These are phyloP conservation scores for Rubia tinctorum DNA, from an alignment of 305 asterid species.

Conservation along the genomic window DNA sequence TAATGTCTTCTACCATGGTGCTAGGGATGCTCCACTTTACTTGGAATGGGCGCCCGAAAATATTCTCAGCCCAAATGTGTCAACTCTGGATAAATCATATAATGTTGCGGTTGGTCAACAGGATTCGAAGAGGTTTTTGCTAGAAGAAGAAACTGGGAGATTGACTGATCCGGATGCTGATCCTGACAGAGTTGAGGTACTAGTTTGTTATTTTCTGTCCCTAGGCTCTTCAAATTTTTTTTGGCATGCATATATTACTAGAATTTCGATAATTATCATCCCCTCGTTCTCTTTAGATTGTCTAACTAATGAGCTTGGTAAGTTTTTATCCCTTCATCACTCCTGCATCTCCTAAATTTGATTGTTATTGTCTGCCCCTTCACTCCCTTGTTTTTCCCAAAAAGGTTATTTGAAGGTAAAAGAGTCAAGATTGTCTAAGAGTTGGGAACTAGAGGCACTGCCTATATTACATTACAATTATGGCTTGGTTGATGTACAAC, in stretches of 20 bases:
- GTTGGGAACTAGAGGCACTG: not conserved
- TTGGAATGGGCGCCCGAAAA: constrained; percentile 96
- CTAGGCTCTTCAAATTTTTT: not conserved
- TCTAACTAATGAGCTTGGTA: not conserved
- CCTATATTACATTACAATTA: not conserved
- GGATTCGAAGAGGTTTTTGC: constrained; percentile 45
- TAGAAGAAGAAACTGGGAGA: constrained; percentile 62
- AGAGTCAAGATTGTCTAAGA: not conserved
- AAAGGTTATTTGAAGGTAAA: not conserved
- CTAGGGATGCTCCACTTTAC: constrained; percentile 89
- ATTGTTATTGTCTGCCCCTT: not conserved
- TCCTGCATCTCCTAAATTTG: not conserved
- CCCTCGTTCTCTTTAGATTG: not conserved
- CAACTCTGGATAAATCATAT: constrained; percentile 21
- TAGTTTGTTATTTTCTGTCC: not conserved
- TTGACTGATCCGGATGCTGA: constrained; percentile 57
- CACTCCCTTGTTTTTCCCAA: not conserved
- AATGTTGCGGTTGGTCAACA: constrained; percentile 39
- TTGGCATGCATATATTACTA: not conserved
- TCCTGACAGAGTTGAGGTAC: constrained; percentile 89
- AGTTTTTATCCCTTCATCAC: not conserved
- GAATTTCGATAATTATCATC: not conserved
- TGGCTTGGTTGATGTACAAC: not conserved
- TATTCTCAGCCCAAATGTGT: constrained; percentile 48
- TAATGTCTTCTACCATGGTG: constrained; percentile 16